Evolutionary conservation across 2,329 filamentous ascomycete genomes (phyloP), one percentile per base, ranked within the genome.

Genomic region (Penicillium sclerotigenum): DNA sequence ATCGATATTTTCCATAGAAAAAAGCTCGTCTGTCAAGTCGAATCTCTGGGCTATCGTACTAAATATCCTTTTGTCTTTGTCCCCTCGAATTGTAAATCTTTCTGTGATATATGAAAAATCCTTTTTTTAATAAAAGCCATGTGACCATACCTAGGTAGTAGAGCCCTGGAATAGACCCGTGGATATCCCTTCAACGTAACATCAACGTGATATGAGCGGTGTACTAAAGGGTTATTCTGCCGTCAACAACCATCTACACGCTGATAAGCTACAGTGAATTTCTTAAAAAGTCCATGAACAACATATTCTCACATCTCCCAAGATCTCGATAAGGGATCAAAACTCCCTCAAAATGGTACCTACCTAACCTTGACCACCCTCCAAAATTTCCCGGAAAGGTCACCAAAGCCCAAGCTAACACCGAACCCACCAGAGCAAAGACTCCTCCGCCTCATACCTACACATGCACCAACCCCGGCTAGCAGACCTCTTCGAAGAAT

Each of bases 401-500:
- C 43, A 24, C 40, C 24, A 22, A 47, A 20, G 7, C 3, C 26
- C 29, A 10, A 38, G 18, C 29, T 20, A 50, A 60, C 61, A 40
- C 48, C 24, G 28, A 24, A 42, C 28, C 26, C 14, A 47, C 42
- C 45, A 79, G 78, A 78, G 77, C 66, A 79, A 78, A 75, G 78
- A 80, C 66, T 79, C 78, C 64, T 78, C 78, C 58, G 67, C 73
- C 58, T 79, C 76, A 29, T 71, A 80, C 63, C 67, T 80, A 53
- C 78, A 80, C 71, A 73, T 80, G 69, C 74, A 76, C 67, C 72
- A 79, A 29, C 75, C 78, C 4, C 76, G 75, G 13, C 72, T 78
- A 40, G 78, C 78, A 48, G 78, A 80, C 64, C 70, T 77, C 61
- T 80, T 80, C 65, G 78, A 80, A 71, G 78, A 78, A 66, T 79